Evolutionary conservation across 1,284 basidiomycete genomes (phyloP), one percentile per base, ranked within the genome.

Genomic region (Marasmius sp.): DNA sequence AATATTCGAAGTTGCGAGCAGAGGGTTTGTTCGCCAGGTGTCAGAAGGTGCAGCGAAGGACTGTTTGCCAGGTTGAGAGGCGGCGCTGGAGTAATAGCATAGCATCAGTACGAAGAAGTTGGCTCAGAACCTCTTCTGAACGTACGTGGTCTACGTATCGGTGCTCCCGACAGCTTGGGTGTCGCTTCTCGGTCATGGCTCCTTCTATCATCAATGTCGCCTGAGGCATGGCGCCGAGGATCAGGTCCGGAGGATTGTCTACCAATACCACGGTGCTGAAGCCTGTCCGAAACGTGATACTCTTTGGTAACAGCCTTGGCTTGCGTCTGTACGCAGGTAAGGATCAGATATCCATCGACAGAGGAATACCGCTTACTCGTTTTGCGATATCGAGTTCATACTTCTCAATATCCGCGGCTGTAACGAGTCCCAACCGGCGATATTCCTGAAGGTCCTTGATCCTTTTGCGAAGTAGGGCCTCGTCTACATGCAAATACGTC

Each of bases 391-490:
- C 93, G 38, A 79, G 75, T 49, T 95, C 92, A 70, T 93, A 97
- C 69, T 89, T 91, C 54, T 96, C 93, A 50, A 94, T 92, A 68
- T 97, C 95, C n/a, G 88, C 87, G 5, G 87, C 77, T 0, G 89
- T 92, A 1, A 87, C 88, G 48, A 97, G 79, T 0, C 95, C 95
- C 71, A 93, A 85, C 43, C 90, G 83, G 12, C 95, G 87, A 73
- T 94, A 96, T 62, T 91, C 87, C 69, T 98, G 95, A 22, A 98
- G 79, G 66, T 97, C 95, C 61, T 89, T 83, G 69, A 97, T 96
- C 48, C 90, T 83, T 70, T 93, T 94, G 6, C 94, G 86, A 11
- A 98, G 80, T 56, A 91, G 81, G 22, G 91, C 86, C 75, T 97
- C 95, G 68, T 95, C 94, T 97, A 61, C 12, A 55, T 45, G 18